These are phyloP conservation scores for Actinomortierella wolfii DNA, from an alignment of 371 early-diverging fungal species.

Conservation along the genomic window DNA sequence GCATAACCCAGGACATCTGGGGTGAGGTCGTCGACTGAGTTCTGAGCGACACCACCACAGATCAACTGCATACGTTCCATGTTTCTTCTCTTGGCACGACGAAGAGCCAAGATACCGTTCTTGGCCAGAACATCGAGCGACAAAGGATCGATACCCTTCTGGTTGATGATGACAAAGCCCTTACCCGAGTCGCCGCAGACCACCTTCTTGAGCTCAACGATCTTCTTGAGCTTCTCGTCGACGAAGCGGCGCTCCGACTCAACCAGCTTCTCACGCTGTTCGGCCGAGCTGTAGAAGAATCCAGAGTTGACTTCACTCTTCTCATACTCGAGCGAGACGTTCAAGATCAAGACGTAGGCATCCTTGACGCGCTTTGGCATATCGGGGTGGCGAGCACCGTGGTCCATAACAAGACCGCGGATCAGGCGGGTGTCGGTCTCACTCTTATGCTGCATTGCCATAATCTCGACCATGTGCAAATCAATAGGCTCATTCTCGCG, in stretches of 20 bases:
- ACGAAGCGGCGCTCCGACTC: constrained; percentile 98
- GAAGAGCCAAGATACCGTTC: constrained; percentile 96
- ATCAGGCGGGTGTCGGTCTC: constrained; percentile 95
- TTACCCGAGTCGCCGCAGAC: constrained; percentile 85
- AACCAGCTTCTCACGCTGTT: constrained; percentile 98
- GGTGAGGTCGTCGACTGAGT: constrained; percentile 95
- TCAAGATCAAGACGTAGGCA: constrained; percentile 94
- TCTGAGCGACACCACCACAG: constrained; percentile 98
- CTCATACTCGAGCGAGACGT: constrained; percentile 99
- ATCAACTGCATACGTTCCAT: constrained; percentile 99
- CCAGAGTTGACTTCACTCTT: constrained; percentile 99
- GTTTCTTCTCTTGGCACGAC: constrained; percentile 99
- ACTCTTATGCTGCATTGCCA: constrained; percentile 99
- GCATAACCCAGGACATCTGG: constrained; percentile 93
- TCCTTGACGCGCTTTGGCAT: constrained; percentile 98
- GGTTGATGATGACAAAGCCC: constrained; percentile 97
- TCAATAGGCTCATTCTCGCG: constrained; percentile 89
- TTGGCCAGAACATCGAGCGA: constrained; percentile 98
- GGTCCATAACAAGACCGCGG: constrained; percentile 99
- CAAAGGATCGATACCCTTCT: constrained; percentile 99
- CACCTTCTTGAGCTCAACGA: constrained; percentile 96
- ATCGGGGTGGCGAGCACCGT: constrained; percentile 99
- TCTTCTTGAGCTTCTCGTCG: constrained; percentile 90
- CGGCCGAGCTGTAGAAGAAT: constrained; percentile 98
- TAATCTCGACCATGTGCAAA: constrained; percentile 99